phyloP scores from a whole-genome alignment of 768 basidiomycete genomes.

The Boletus rufocinnamomeus region DNA sequence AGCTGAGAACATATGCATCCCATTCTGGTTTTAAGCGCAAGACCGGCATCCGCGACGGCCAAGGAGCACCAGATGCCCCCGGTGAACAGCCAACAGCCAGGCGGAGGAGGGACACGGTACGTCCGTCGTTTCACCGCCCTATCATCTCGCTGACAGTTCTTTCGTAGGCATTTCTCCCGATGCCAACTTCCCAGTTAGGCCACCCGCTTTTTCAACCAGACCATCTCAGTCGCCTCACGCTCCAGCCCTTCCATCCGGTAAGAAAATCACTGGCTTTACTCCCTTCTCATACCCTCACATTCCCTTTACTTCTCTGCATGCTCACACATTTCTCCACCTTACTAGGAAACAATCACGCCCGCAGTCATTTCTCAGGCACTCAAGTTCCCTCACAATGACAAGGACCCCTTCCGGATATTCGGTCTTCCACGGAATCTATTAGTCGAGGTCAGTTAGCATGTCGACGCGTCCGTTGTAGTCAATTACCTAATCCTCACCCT shows the following conservation, averaged over 20 bases:
- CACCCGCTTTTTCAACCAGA: conserved; percentile 45
- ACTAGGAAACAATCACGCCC: conserved; percentile 35
- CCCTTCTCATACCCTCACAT: background rate
- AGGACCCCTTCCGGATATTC: conserved; percentile 59
- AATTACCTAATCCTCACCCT: background rate
- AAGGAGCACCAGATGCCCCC: conserved; percentile 14
- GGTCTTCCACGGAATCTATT: conserved; percentile 72
- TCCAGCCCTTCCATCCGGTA: conserved; percentile 49
- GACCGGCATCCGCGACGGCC: conserved; percentile 11
- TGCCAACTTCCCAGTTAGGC: conserved; percentile 41
- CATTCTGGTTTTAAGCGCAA: conserved; percentile 26
- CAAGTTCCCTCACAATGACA: conserved; percentile 45
- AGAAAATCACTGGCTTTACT: conserved; percentile 15
- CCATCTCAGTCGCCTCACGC: conserved; percentile 34
- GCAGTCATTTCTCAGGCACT: conserved; percentile 47
- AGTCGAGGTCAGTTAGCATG: conserved; percentile 59
- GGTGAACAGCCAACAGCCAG: conserved; percentile 26
- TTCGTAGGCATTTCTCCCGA: conserved; percentile 44
- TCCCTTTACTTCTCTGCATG: background rate
- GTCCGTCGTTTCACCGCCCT: background rate
- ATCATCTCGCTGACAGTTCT: background rate
- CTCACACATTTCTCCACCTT: background rate
- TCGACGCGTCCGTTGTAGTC: background rate
- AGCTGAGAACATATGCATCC: conserved; percentile 23
- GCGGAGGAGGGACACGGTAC: conserved; percentile 29